Conservation (phyloP, 1,139 yeast species). For the Diutina neorugosa region DNA sequence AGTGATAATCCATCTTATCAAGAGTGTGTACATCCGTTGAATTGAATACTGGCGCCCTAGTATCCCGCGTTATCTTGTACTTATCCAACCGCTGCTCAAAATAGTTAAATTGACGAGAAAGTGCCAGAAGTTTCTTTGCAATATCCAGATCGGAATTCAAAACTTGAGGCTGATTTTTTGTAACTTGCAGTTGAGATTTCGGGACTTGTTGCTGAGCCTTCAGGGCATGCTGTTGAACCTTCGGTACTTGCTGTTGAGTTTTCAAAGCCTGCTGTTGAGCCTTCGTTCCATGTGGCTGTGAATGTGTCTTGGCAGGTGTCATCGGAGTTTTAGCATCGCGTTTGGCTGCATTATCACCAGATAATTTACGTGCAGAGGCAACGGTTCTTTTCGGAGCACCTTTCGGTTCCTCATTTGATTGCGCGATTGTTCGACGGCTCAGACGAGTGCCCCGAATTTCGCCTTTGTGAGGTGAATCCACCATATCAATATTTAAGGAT, state of each 20-base stretch:
- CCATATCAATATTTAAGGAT: neutral
- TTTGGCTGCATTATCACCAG: neutral
- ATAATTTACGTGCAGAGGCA: neutral
- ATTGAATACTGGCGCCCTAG: neutral
- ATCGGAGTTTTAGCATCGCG: neutral
- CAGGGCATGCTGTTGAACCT: neutral
- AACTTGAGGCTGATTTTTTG: neutral
- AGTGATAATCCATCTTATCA: neutral
- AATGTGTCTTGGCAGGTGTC: neutral
- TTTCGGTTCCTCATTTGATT: neutral
- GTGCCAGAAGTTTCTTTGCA: neutral
- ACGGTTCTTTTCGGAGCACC: neutral
- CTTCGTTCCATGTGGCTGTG: neutral
- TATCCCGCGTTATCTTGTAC: neutral
- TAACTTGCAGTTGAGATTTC: neutral
- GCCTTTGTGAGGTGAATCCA: neutral
- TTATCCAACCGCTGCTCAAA: neutral
- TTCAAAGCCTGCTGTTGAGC: neutral
- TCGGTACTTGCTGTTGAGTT: neutral
- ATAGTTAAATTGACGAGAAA: neutral
- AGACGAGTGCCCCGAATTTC: neutral
- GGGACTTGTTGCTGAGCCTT: neutral
- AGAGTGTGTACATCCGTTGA: neutral
- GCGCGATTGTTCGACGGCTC: neutral
- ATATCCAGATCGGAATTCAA: neutral